A percentile compares a stretch with the other conserved stretches of the same genome.
Evolutionary conservation across 192 early-diverging fungal species (phyloP).

Genomic region (Diversispora epigaea): DNA sequence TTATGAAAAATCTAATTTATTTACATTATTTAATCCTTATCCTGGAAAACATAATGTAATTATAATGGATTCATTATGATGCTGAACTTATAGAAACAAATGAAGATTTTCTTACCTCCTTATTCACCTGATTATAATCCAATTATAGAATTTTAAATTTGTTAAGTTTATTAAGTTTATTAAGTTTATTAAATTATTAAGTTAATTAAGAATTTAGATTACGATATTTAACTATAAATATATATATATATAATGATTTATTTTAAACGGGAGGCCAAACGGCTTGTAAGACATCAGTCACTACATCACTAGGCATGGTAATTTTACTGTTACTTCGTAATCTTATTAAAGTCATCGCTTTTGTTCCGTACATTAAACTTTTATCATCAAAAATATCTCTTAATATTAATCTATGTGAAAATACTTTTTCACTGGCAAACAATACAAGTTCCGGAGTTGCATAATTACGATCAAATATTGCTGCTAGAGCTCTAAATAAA

Average conservation of each 20-base stretch:
- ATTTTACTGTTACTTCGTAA: background rate
- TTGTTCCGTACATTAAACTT: conserved; percentile 31
- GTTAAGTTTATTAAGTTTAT: no score
- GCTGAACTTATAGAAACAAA: no score
- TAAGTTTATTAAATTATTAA: no score
- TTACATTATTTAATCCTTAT: no score
- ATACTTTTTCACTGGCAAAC: conserved; percentile 58
- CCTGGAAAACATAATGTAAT: no score
- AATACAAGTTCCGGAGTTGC: conserved; percentile 55
- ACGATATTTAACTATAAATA: no score
- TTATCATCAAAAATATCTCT: conserved; percentile 17
- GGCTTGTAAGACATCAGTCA: conserved; percentile 22
- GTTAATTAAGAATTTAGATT: no score
- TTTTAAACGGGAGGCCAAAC: conserved; percentile 27
- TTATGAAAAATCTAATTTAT: no score
- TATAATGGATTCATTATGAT: no score
- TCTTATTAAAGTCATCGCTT: background rate
- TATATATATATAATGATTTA: background rate
- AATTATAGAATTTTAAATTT: no score
- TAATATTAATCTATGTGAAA: conserved; percentile 51
- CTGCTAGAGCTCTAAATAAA: conserved; percentile 45
- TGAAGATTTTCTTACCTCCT: no score
- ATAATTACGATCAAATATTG: conserved; percentile 50
- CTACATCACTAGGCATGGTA: conserved; percentile 7
- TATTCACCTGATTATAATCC: no score